These are phyloP conservation scores for Thielaviopsis euricoi DNA, from an alignment of 2,329 filamentous ascomycete species.

Conservation along the genomic window DNA sequence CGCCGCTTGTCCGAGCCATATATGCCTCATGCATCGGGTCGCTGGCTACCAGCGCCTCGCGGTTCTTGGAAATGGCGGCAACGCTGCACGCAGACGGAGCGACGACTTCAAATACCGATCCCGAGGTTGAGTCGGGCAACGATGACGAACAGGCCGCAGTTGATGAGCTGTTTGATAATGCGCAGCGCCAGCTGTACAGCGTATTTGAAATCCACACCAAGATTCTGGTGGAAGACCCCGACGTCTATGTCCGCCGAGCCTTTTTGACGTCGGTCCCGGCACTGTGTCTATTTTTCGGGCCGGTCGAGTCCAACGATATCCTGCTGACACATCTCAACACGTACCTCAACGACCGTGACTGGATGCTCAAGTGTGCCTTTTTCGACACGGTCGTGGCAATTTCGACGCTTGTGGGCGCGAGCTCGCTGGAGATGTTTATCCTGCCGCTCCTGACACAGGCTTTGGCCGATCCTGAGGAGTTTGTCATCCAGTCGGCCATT, in stretches of 20 bases:
- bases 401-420: conserved; percentile 74
- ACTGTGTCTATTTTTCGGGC: conserved; percentile 88
- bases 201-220: conserved; percentile 83
- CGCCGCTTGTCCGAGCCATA: conserved; percentile 63
- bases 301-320: conserved; percentile 85
- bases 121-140: conserved; percentile 57
- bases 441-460: conserved; percentile 91
- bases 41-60: conserved; percentile 67
- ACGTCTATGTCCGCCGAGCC: conserved; percentile 73
- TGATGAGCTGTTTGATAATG: conserved; percentile 72
- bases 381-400: conserved; percentile 93
- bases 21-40: conserved; percentile 88
- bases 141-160: conserved; percentile 50
- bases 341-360: conserved; percentile 89
- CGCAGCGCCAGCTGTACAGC: conserved; percentile 65
- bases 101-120: conserved; percentile 59
- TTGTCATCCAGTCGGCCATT: conserved; percentile 79
- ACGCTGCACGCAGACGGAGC: conserved; percentile 64
- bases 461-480: conserved; percentile 81
- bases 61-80: conserved; percentile 81
- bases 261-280: conserved; percentile 85
- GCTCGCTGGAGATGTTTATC: conserved; percentile 85
- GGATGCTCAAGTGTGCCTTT: conserved; percentile 91
- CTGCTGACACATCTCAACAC: conserved; percentile 91
- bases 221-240: conserved; percentile 68